phyloP scores from a whole-genome alignment of 768 basidiomycete genomes.

The Mycena metata region DNA sequence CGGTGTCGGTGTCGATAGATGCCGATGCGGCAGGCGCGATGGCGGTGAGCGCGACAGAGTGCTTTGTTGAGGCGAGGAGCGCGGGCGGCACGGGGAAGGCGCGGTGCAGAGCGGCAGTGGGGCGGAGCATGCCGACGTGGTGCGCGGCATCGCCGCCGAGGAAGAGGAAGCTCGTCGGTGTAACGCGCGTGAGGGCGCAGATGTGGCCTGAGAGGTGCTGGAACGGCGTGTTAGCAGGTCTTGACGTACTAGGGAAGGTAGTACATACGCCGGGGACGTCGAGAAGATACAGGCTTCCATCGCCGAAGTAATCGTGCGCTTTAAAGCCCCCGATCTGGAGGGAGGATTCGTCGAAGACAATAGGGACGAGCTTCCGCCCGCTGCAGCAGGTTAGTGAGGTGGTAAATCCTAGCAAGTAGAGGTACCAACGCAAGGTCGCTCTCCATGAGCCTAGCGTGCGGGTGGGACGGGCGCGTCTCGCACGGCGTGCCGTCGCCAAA shows the following conservation, averaged over 20 bases:
- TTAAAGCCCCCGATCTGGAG: conserved; percentile 34
- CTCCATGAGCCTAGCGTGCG: too few relatives aligned
- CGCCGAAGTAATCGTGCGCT: conserved; percentile 41
- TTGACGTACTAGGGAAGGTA: too few relatives aligned
- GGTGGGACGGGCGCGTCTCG: too few relatives aligned
- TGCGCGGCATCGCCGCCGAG: too few relatives aligned
- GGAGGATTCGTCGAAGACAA: conserved; percentile 33
- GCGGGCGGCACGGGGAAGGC: conserved; percentile 27
- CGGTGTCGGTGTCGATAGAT: not conserved
- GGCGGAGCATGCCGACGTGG: too few relatives aligned
- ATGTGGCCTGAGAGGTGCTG: too few relatives aligned
- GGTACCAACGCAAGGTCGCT: conserved; percentile 37
- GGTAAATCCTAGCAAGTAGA: not conserved
- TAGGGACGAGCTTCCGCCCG: conserved; percentile 33
- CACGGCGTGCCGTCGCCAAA: too few relatives aligned
- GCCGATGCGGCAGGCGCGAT: conserved; percentile 8
- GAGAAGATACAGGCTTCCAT: conserved; percentile 42
- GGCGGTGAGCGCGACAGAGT: conserved; percentile 4
- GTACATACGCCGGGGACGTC: too few relatives aligned
- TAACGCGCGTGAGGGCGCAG: too few relatives aligned
- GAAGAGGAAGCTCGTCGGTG: too few relatives aligned
- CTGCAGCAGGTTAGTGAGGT: conserved; percentile 10
- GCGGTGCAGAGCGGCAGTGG: too few relatives aligned
- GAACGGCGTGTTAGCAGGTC: too few relatives aligned
- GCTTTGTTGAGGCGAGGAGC: not conserved